Percentiles rank a stretch among this genome's conserved stretches.
Evolutionary conservation across 1,139 yeast genomes (phyloP).

Genomic region (Nakaseomyces glabratus): DNA sequence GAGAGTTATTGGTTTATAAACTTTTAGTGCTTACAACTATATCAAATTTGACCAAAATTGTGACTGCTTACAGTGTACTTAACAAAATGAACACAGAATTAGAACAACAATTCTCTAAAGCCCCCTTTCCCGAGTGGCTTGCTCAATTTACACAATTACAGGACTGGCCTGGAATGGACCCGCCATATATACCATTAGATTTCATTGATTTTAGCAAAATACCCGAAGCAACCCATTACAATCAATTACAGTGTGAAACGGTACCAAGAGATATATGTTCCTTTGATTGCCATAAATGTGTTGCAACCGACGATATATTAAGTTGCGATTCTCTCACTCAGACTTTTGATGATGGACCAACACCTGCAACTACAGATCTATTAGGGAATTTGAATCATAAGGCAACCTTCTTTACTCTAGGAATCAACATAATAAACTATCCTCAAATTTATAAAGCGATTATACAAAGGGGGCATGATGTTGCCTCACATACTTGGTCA

Average conservation of each 20-base stretch:
- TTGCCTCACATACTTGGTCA: constrained; percentile 91
- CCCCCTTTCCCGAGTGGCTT: constrained; percentile 68
- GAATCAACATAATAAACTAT: constrained; percentile 63
- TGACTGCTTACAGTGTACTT: background rate
- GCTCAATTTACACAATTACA: constrained; percentile 58
- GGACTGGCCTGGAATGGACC: constrained; percentile 78
- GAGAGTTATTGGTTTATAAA: no score
- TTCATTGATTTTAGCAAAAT: constrained; percentile 50
- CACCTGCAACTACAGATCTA: constrained; percentile 55
- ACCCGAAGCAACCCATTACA: constrained; percentile 43
- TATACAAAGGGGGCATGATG: constrained; percentile 56
- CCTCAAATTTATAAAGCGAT: constrained; percentile 64
- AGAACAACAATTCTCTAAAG: no score
- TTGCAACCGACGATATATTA: constrained; percentile 64
- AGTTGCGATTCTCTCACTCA: constrained; percentile 72
- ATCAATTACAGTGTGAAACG: constrained; percentile 50
- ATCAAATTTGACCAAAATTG: background rate
- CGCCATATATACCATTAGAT: constrained; percentile 78
- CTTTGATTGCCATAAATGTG: constrained; percentile 78
- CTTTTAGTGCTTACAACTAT: no score
- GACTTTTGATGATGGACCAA: constrained; percentile 94
- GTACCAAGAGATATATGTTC: constrained; percentile 53
- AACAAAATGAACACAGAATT: no score
- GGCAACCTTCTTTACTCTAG: constrained; percentile 78
- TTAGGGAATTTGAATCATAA: constrained; percentile 44